Evolutionary conservation across 2,329 filamentous ascomycete species (phyloP), one percentile per base, ranked within the genome.

Genomic region (Cytospora mali): DNA sequence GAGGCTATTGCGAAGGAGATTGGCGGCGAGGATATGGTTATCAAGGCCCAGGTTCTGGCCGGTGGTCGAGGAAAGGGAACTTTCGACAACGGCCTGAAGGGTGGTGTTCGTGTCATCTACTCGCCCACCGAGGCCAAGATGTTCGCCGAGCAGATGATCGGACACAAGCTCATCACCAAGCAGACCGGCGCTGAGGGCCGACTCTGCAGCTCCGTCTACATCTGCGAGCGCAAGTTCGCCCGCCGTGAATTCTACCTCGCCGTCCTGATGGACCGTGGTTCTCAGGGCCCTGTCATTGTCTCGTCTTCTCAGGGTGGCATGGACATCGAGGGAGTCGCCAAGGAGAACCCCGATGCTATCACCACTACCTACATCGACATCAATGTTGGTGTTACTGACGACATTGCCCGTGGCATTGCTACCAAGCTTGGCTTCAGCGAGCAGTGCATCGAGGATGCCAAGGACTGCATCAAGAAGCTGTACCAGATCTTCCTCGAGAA

Each of bases 91-190:
- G 95, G 95, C 73, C 89, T 99, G 77, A 99, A 99, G 86, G 95
- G 95, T 74, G 95, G 95, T 83, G 95, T 99, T 72, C 89, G 95
- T 73, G 93, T 99, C 74, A 96, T 99, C 81, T 99, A 98, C 87
- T 98, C 94, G 83, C 92, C 95, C 65, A 93, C 93, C 72, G 87
- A 90, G 84, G 95, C 95, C 75, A 91, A 92, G 84, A 97, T 98
- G 88, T 97, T 99, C 77, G 94, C 95, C 71, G 87, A 94, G 71
- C 93, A 99, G 84, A 99, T 99, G 95, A 98, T 99, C 80, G 95
- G 95, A 75, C 94, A 99, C 84, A 97, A 97, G 82, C 92, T 99
- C 80, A 87, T 99, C 81, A 99, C 95, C 79, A 99, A 99, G 88
- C 95, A 99, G 85, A 99, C 95, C 64, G 95, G 95, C 77, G 92